phyloP scores from a whole-genome alignment of 2,329 filamentous ascomycete genomes.

The Phaeosphaeriaceae sp. region DNA sequence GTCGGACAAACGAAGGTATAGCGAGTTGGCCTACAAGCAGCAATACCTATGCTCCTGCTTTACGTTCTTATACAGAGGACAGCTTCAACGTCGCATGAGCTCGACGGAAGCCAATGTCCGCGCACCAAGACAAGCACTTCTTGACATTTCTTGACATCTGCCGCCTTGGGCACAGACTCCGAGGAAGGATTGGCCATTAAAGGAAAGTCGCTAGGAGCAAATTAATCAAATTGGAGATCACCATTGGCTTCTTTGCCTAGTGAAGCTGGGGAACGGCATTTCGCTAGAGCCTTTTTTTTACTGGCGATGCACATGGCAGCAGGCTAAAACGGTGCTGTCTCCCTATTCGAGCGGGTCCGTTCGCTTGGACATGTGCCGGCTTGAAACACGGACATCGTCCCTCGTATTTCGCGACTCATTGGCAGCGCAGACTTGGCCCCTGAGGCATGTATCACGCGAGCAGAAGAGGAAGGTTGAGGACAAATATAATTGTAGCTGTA shows the following conservation, averaged over 20 bases:
- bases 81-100: background rate
- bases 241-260: background rate
- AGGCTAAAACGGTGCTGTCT: background rate
- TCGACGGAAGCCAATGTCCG: background rate
- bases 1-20: slow-evolving; percentile 1
- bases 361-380: background rate
- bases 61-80: background rate
- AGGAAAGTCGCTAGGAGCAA: background rate
- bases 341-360: background rate
- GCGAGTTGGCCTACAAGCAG: background rate
- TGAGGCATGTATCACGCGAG: background rate
- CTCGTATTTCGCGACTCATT: background rate
- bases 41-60: background rate
- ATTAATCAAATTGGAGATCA: background rate
- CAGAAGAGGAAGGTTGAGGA: background rate
- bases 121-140: slow-evolving; percentile 15
- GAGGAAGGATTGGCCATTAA: background rate
- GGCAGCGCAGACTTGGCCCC: background rate
- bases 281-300: background rate
- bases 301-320: background rate
- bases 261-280: background rate
- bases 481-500: background rate
- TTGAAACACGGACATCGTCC: background rate
- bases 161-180: slow-evolving; percentile 8
- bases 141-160: slow-evolving; percentile 29